phyloP scores from a whole-genome alignment of 306 rosid genomes.

The Acmispon strigosus region DNA sequence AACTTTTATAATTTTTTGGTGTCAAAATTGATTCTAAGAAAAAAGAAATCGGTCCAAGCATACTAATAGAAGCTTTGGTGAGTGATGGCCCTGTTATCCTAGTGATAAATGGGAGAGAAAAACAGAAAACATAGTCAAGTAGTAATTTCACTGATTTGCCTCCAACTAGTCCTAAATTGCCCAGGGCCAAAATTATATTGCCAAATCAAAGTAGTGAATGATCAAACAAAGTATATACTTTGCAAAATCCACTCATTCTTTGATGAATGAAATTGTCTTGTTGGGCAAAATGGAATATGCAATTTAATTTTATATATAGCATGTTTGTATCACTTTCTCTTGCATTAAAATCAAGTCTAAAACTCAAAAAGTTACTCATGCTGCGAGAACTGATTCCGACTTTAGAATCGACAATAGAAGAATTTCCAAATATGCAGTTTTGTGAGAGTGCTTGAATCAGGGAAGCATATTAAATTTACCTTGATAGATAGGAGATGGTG shows the following conservation, averaged over 20 bases:
- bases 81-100: background rate
- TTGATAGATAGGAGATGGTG: constrained; percentile 36
- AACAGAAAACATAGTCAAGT: no score
- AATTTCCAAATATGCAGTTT: background rate
- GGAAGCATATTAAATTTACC: constrained; percentile 19
- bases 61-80: no score
- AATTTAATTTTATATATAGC: background rate
- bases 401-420: no score
- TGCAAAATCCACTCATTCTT: background rate
- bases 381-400: background rate
- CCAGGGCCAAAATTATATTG: background rate
- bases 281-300: background rate
- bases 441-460: no score
- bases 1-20: no score
- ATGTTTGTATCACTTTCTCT: background rate
- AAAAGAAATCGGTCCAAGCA: no score
- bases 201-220: background rate
- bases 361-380: no score
- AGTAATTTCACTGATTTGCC: background rate
- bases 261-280: background rate
- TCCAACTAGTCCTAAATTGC: background rate
- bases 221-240: background rate
- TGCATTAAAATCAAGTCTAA: background rate
- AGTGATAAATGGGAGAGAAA: no score
- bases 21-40: no score